A percentile compares a stretch with the other conserved stretches of the same genome.
Evolutionary conservation across 345 rosid species (phyloP).

Genomic region (Adansonia digitata): DNA sequence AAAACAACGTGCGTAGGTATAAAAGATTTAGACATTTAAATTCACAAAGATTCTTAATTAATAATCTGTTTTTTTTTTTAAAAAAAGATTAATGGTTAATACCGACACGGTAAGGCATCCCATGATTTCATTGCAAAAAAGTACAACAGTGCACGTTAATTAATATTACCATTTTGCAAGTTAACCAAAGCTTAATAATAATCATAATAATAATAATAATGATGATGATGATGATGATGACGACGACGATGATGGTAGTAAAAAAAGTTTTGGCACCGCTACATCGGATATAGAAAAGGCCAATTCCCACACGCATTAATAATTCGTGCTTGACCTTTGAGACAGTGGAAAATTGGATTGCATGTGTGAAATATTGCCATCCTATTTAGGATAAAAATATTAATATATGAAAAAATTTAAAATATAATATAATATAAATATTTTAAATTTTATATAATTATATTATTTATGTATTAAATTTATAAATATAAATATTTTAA

Average conservation of each 20-base stretch:
- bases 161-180: not conserved
- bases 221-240: too few relatives aligned
- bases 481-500: too few relatives aligned
- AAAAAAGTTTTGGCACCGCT: not conserved
- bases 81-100: not conserved
- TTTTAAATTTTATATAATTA: too few relatives aligned
- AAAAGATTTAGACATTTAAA: not conserved
- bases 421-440: too few relatives aligned
- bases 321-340: not conserved
- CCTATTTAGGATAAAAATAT: not conserved
- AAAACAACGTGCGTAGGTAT: not conserved
- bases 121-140: not conserved
- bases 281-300: not conserved
- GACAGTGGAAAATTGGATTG: not conserved
- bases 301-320: not conserved
- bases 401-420: too few relatives aligned
- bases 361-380: not conserved
- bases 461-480: too few relatives aligned
- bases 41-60: not conserved
- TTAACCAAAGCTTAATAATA: slow-evolving; percentile 5
- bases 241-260: not conserved
- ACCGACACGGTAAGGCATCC: not conserved
- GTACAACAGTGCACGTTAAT: not conserved
- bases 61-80: not conserved
- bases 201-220: too few relatives aligned